Percentiles rank a stretch among this genome's conserved stretches.
Evolutionary conservation across 2,329 filamentous ascomycete genomes (phyloP).

Genomic region (Nemania sp.): DNA sequence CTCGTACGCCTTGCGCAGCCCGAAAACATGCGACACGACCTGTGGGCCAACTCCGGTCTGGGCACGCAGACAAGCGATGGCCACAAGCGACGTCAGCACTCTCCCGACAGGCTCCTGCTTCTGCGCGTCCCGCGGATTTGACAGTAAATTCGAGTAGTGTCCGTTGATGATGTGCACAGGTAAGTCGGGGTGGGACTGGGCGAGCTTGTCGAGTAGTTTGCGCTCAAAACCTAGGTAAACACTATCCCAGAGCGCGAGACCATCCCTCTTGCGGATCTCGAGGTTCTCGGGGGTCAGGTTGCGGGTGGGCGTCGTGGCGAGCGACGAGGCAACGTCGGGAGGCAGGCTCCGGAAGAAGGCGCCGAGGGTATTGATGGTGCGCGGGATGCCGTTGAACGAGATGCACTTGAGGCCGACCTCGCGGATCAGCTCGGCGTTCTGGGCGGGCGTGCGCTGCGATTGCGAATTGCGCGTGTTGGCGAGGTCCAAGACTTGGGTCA

Average conservation of each 20-base stretch:
- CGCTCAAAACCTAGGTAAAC: slow-evolving; percentile 80
- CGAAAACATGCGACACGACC: slow-evolving; percentile 84
- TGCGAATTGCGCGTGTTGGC: slow-evolving; percentile 51
- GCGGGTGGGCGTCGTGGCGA: slow-evolving; percentile 70
- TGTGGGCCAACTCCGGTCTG: slow-evolving; percentile 87
- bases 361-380: slow-evolving; percentile 84
- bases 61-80: slow-evolving; percentile 78
- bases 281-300: slow-evolving; percentile 65
- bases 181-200: slow-evolving; percentile 81
- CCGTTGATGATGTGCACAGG: slow-evolving; percentile 82
- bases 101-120: slow-evolving; percentile 69
- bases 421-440: slow-evolving; percentile 77
- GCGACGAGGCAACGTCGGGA: slow-evolving; percentile 60
- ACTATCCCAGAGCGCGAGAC: slow-evolving; percentile 77
- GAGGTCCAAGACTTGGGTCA: slow-evolving; percentile 71
- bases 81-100: slow-evolving; percentile 78
- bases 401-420: slow-evolving; percentile 83
- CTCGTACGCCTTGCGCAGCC: slow-evolving; percentile 79
- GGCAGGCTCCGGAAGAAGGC: slow-evolving; percentile 76
- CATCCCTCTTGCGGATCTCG: slow-evolving; percentile 65
- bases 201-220: slow-evolving; percentile 78
- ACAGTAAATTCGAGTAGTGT: slow-evolving; percentile 80
- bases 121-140: slow-evolving; percentile 68
- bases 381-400: slow-evolving; percentile 84
- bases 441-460: slow-evolving; percentile 51